Base-by-base conservation (phyloP, 2,329 filamentous ascomycete genomes). In the Tolypocladium amazonense region DNA sequence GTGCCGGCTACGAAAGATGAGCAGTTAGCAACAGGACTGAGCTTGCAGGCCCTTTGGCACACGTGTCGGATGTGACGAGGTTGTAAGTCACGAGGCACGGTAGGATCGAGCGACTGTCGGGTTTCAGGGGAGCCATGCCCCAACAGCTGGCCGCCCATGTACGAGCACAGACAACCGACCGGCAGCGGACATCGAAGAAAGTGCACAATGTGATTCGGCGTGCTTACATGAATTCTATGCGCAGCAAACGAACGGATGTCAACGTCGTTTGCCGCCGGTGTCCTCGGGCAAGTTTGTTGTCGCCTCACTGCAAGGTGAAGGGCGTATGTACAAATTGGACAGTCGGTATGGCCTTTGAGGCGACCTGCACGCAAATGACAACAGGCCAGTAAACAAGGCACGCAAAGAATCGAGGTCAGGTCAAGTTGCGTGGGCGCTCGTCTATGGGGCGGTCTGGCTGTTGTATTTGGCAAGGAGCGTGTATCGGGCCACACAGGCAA, bases 191-290 rank as follows among this genome's bases (percentile, higher is more conserved):
- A 58, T 45, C 38, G 50, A 55, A 52, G 9, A 37, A 37, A 15
- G 47, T n/a, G 38, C 8, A 37, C 43, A 35, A 11, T 37, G 50
- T 35, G 47, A 56, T 57, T 60, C 55, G 59, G 23, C 59, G 38
- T 57, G 55, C 55, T 60, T 60, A 60, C 59, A 60, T 57, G 47
- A 27, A 60, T 23, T 37, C 20, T 50, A 27, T 20, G 50, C 30
- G 39, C 50, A 54, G 55, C 59, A 60, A 60, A 60, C 59, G 56
- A 25, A 11, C 20, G 27, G 56, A 18, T 15, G 30, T 57, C 20
- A 27, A 37, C 9, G 20, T 52, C 47, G 59, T 57, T 60, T 60
- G 55, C 56, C 33, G 54, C 43, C 25, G n/a, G 57, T 47, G 41
- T 15, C 38, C 37, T 43, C 12, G 43, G 57, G 5, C 52, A 30